Conservation (phyloP, 148 eudicot genomes). For the Rhododendron kiyosumense region DNA sequence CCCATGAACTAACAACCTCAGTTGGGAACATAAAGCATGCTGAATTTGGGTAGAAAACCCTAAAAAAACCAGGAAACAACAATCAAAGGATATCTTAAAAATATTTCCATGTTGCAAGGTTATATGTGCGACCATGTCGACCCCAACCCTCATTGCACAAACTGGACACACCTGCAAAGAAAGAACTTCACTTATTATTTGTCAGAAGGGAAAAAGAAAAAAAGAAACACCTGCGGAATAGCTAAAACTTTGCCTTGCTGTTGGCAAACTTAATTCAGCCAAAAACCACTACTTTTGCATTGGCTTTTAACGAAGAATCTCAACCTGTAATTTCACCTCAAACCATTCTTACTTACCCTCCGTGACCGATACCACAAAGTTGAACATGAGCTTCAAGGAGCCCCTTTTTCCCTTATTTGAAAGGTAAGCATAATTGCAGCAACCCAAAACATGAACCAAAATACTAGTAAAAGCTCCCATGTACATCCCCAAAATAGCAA, state of each 20-base stretch:
- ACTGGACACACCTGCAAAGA: constrained; percentile 88
- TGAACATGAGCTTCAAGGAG: neutral
- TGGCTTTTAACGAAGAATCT: neutral
- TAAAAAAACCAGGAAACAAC: neutral
- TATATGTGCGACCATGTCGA: constrained; percentile 97
- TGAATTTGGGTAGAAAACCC: neutral
- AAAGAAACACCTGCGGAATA: neutral
- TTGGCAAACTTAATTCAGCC: neutral
- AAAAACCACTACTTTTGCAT: neutral
- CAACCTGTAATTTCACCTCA: neutral
- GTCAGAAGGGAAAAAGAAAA: neutral
- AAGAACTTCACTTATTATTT: neutral
- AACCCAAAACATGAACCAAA: neutral
- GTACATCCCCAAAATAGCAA: neutral
- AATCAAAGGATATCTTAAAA: constrained; percentile 88
- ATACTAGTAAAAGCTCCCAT: neutral
- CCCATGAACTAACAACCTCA: neutral
- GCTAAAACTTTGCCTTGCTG: neutral
- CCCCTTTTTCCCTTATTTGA: neutral
- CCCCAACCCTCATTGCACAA: constrained; percentile 82
- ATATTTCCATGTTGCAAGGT: constrained; percentile 87
- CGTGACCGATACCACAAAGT: neutral
- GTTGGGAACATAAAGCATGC: neutral
- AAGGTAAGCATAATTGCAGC: neutral
- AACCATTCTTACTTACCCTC: neutral